These are phyloP conservation scores for Filobasidium floriforme DNA, from an alignment of 768 basidiomycete genomes.

Conservation along the genomic window DNA sequence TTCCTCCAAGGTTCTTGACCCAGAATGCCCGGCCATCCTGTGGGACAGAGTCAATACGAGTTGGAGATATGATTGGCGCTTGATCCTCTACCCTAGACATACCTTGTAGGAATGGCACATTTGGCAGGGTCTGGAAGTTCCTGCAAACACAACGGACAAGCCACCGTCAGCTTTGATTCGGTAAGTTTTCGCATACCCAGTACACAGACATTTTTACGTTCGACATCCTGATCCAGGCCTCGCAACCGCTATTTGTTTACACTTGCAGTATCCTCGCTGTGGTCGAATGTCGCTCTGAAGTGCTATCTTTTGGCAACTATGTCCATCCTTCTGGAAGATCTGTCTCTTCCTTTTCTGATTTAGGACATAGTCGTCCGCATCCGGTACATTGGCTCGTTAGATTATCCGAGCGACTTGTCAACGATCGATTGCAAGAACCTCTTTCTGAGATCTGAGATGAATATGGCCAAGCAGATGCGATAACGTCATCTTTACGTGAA, in stretches of 20 bases:
- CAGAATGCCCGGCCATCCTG: slow-evolving; percentile 40
- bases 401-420: too few relatives aligned
- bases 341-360: too few relatives aligned
- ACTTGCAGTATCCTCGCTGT: too few relatives aligned
- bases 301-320: too few relatives aligned
- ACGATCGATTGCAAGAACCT: too few relatives aligned
- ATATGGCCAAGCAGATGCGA: not conserved
- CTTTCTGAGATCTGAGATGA: too few relatives aligned
- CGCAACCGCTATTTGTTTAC: not conserved
- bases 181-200: not conserved
- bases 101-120: slow-evolving; percentile 43
- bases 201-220: slow-evolving; percentile 16
- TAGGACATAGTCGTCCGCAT: too few relatives aligned
- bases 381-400: too few relatives aligned
- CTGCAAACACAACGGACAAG: slow-evolving; percentile 4
- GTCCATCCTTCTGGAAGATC: too few relatives aligned
- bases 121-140: slow-evolving; percentile 40
- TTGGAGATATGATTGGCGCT: not conserved
- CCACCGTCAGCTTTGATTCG: not conserved
- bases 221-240: slow-evolving; percentile 9
- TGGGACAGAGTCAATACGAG: not conserved
- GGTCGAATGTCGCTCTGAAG: too few relatives aligned
- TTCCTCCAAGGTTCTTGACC: slow-evolving; percentile 27
- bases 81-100: not conserved
- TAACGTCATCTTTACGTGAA: not conserved